Conservation (phyloP, 805 yeast genomes). For the Candida andamanensis region DNA sequence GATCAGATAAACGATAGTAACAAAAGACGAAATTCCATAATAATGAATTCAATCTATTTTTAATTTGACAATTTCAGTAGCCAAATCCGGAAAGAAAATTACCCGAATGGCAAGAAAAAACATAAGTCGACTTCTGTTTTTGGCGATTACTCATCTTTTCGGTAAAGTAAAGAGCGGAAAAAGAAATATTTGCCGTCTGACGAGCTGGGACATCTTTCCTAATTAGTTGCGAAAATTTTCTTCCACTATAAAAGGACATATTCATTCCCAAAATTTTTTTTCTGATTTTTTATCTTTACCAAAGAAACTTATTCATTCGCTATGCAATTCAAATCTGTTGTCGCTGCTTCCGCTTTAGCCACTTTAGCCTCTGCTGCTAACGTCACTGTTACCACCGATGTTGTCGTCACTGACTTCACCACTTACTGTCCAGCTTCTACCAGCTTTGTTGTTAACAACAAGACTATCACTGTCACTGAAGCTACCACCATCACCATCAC, state of each 20-base stretch:
- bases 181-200: not conserved
- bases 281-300: conserved; percentile 2
- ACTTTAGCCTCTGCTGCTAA: conserved; percentile 39
- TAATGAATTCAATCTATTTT: no score
- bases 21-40: no score
- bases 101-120: no score
- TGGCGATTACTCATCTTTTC: no score
- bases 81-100: no score
- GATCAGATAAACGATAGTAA: no score
- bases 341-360: conserved; percentile 39
- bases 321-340: conserved; percentile 35
- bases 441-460: conserved; percentile 55
- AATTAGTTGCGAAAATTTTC: conserved; percentile 1
- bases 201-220: conserved; percentile 3
- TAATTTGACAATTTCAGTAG: no score
- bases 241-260: conserved; percentile 2
- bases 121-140: no score
- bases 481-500: conserved; percentile 83
- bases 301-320: conserved; percentile 11
- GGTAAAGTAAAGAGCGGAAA: no score
- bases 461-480: conserved; percentile 68
- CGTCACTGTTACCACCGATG: conserved; percentile 46
- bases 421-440: conserved; percentile 84
- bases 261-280: conserved; percentile 3
- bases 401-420: conserved; percentile 59